Evolutionary conservation across 2,329 filamentous ascomycete species (phyloP).

Genomic region (Thielaviopsis punctulata): DNA sequence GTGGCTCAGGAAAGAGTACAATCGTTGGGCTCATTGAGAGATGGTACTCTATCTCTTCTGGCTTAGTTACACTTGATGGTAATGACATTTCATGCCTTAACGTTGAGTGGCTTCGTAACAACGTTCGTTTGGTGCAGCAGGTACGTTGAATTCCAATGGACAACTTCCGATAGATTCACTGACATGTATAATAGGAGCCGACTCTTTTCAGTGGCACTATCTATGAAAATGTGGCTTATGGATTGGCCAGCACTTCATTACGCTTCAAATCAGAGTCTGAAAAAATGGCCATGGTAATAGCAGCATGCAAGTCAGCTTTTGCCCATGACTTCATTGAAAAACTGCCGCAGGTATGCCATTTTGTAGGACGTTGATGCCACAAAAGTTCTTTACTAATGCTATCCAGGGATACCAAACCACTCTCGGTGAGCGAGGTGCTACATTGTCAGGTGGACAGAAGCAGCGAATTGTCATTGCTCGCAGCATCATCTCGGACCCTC

Average conservation of each 20-base stretch:
- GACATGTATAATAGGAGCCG: constrained; percentile 25
- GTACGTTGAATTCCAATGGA: constrained; percentile 11
- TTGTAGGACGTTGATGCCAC: background rate
- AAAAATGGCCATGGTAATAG: constrained; percentile 26
- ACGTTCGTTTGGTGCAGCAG: constrained; percentile 34
- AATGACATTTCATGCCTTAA: constrained; percentile 26
- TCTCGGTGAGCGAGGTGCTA: constrained; percentile 48
- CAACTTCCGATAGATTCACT: background rate
- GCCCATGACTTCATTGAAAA: constrained; percentile 35
- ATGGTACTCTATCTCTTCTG: constrained; percentile 37
- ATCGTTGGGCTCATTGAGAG: constrained; percentile 39
- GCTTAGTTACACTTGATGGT: constrained; percentile 28
- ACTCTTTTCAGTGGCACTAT: constrained; percentile 36
- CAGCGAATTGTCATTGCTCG: constrained; percentile 51
- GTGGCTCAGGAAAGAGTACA: constrained; percentile 42
- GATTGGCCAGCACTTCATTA: constrained; percentile 24
- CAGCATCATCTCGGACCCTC: constrained; percentile 45
- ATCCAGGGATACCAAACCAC: constrained; percentile 37
- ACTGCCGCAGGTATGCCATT: constrained; percentile 22
- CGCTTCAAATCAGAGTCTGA: constrained; percentile 24
- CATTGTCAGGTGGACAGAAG: constrained; percentile 48
- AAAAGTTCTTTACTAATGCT: background rate
- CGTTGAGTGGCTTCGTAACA: constrained; percentile 33
- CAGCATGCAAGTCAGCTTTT: constrained; percentile 32
- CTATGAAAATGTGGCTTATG: constrained; percentile 33